Base-by-base conservation (phyloP, 2,329 filamentous ascomycete genomes). In the Acrodontium crateriforme region DNA sequence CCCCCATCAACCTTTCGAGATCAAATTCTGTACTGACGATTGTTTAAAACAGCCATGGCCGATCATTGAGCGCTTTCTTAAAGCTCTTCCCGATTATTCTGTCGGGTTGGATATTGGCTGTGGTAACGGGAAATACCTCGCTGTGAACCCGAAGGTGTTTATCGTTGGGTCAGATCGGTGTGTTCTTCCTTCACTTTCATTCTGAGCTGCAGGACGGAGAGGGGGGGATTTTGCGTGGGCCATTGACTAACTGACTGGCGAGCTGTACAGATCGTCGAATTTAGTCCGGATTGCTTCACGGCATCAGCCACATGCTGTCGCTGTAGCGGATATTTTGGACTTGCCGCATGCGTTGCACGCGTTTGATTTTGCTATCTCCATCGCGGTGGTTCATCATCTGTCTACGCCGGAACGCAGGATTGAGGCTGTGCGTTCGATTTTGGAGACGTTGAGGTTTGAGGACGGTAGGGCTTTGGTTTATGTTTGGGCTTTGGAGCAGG, bases 401-500 rank as follows among this genome's bases (percentile, higher is more conserved):
- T 91, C 83, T 9, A 93, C 85, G 5, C 62, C 65, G 8, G 66
- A 65, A 27, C 67, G 89, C 31, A 69, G 89, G 27, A 60, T 78
- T 18, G 73, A 78, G 37, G 84, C 80, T 16, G 69, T 95, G 11
- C 58, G 60, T 25, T 67, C 69, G 21, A 70, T 95, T 26, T 59
- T 95, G 39, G 65, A 70, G 27, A 74, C 75, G 26, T 59, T 93
- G 30, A 60, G 39, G 16, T 43, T 46, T 8, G 23, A 38, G 1
- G 60, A 58, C 2, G 83, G 82, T 1, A 72, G 67, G 50, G 77
- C 78, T 10, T 61, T 95, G 31, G 65, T 95, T 28, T 94, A 89
- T 53, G 87, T 91, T 11, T 95, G 89, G 89, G 89, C 89, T 1
- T 65, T 98, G 12, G 89, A 98, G 63, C 89, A 98, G 59, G 76